Conservation (phyloP, 306 rosid genomes). For the Neltuma alba region DNA sequence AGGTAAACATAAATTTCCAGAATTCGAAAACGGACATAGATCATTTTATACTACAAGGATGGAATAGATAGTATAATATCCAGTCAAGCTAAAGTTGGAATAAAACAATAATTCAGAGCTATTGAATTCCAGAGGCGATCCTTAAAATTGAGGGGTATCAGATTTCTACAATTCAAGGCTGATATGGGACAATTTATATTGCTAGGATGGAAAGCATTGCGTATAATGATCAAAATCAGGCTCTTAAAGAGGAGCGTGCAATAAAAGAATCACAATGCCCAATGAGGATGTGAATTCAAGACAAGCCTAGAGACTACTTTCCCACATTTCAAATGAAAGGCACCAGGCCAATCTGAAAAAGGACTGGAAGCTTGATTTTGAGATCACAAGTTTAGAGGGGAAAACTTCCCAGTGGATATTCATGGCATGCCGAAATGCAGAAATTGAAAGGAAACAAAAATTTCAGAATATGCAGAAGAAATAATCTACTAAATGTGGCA, state of each 20-base stretch:
- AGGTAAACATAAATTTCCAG: neutral
- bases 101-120: no score
- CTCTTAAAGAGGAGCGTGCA: neutral
- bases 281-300: neutral
- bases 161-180: neutral
- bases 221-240: neutral
- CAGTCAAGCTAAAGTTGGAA: no score
- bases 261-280: neutral
- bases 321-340: constrained; percentile 3
- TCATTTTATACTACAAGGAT: neutral
- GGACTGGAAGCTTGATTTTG: constrained; percentile 22
- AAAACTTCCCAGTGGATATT: neutral
- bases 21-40: neutral
- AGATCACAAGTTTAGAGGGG: neutral
- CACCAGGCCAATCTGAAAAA: neutral
- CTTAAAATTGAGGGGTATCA: neutral
- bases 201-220: neutral
- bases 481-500: neutral
- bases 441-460: neutral
- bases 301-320: neutral
- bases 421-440: neutral
- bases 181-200: neutral
- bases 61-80: neutral
- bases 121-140: no score
- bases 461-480: neutral